phyloP scores from a whole-genome alignment of 2,329 filamentous ascomycete species.

The Alternaria novae-zelandiae region DNA sequence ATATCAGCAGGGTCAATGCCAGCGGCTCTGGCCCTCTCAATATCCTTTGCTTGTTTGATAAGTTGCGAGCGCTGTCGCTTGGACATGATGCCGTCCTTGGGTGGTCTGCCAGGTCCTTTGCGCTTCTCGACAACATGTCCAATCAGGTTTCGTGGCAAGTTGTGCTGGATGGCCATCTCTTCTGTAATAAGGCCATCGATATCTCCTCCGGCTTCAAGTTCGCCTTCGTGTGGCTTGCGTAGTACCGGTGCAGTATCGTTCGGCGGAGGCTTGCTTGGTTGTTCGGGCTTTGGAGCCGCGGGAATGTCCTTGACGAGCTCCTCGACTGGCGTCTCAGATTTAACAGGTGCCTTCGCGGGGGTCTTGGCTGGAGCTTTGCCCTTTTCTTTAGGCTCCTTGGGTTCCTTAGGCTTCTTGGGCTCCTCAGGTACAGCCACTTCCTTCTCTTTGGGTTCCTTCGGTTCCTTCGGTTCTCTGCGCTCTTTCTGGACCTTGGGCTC shows the following conservation, averaged over 20 bases:
- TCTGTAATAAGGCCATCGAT: constrained; percentile 44
- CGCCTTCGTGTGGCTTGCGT: constrained; percentile 37
- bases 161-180: constrained; percentile 51
- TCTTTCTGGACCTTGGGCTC: constrained; percentile 15
- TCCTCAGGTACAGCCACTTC: constrained; percentile 19
- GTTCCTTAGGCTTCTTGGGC: constrained; percentile 24
- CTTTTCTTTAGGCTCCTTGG: constrained; percentile 32
- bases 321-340: constrained; percentile 38
- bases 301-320: constrained; percentile 35
- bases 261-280: constrained; percentile 30
- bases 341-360: constrained; percentile 29
- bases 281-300: constrained; percentile 29
- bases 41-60: constrained; percentile 64
- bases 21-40: constrained; percentile 48
- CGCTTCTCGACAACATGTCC: constrained; percentile 64
- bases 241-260: constrained; percentile 36
- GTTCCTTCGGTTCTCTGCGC: constrained; percentile 20
- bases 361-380: constrained; percentile 32
- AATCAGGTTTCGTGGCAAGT: constrained; percentile 43
- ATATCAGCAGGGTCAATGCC: constrained; percentile 48
- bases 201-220: constrained; percentile 39
- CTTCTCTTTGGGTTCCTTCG: constrained; percentile 25
- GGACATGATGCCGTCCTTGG: constrained; percentile 84
- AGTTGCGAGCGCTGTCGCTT: constrained; percentile 73
- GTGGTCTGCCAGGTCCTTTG: constrained; percentile 79